Conservation (phyloP, 2,329 filamentous ascomycete species). For the Mariannaea elegans region DNA sequence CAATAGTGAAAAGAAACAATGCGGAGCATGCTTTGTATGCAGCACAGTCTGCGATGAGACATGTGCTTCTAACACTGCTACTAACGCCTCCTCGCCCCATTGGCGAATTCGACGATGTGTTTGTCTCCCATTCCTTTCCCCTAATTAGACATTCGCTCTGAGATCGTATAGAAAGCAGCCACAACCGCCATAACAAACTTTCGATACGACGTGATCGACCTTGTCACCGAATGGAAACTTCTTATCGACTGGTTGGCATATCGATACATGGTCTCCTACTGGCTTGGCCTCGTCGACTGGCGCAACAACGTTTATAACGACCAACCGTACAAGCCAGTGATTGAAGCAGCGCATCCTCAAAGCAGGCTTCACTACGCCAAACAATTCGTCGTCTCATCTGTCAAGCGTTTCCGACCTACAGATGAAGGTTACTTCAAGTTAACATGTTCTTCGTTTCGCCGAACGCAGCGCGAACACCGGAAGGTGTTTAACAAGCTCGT, state of each 20-base stretch:
- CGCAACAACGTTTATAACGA: conserved; percentile 1
- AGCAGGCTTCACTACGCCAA: background rate
- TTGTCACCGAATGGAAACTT: conserved; percentile 18
- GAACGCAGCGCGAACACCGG: conserved; percentile 11
- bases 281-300: conserved; percentile 16
- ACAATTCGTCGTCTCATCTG: background rate
- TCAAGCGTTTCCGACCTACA: background rate
- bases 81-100: no score
- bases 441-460: conserved; percentile 14
- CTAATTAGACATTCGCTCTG: no score
- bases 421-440: conserved; percentile 14
- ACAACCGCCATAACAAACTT: background rate
- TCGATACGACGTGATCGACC: background rate
- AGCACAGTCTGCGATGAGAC: no score
- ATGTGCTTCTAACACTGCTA: no score
- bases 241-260: conserved; percentile 21
- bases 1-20: no score
- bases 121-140: no score
- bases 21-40: no score
- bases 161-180: background rate
- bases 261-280: conserved; percentile 21
- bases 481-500: background rate
- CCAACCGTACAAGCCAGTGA: background rate
- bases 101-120: no score
- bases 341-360: background rate